Base-by-base conservation (phyloP, 1,284 basidiomycete species). In the Puccinia novopanici region DNA sequence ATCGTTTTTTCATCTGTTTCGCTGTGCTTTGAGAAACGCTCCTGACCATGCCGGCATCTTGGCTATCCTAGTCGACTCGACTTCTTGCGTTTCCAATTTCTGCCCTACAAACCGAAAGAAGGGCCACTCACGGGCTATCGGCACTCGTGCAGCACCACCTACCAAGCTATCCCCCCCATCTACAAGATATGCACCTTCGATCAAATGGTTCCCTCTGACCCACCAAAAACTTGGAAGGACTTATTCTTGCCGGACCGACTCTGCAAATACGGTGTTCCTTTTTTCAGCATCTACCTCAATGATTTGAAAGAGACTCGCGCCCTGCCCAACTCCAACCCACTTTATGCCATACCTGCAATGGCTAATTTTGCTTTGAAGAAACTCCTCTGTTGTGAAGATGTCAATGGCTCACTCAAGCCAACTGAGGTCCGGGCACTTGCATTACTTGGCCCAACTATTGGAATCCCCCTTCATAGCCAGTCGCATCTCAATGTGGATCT, bases 361-460 rank as follows among this genome's bases (percentile, higher is more conserved):
- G 37, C 15, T n/a, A 40, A 13, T 5, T 63, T 63, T 63, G 61
- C 59, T 37, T 37, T 61, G 13, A 37, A 34, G 37, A 63, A 40
- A 63, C 37, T 40, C 40, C 37, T 63, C 0, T 42, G 61, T 15
- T 63, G 5, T 5, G 37, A 63, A 6, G 19, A 40, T 5, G n/a
- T 63, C 12, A n/a, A 34, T 1, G 19, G 30, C 34, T 9, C 34
- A 2, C 13, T 63, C 19, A n/a, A 22, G 6, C 4, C 40, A 22
- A 63, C 61, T 9, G 37, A 40, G 2, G 34, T 34, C 61, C 61
- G 37, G 19, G 61, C 61, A 40, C 34, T 63, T 63, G 61, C 22
- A 15, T 63, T 63, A 13, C 61, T 63, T n/a, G 61, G 61, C 5
- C 61, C 61, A 40, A 63, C 61, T 40, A 40, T 63, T n/a, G 61